These are phyloP conservation scores for Russula foetens DNA, from an alignment of 768 basidiomycete genomes.

Conservation along the genomic window DNA sequence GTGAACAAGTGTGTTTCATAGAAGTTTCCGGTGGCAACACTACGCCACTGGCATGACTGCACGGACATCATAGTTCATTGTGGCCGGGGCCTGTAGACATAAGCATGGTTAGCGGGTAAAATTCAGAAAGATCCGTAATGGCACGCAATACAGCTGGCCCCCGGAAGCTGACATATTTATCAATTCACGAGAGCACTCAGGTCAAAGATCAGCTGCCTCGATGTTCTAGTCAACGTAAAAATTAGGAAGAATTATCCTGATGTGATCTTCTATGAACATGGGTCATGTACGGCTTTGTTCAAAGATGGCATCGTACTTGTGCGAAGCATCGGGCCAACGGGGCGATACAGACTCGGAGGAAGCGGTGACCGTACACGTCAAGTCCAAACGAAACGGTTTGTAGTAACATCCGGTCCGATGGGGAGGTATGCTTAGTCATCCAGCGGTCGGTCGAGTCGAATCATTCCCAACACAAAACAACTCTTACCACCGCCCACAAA, in stretches of 20 bases:
- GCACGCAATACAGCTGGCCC: neutral
- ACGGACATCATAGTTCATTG: neutral
- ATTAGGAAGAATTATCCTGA: too few relatives aligned
- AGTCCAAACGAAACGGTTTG: too few relatives aligned
- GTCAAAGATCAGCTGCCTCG: neutral
- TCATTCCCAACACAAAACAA: too few relatives aligned
- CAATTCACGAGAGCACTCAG: neutral
- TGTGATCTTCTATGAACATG: too few relatives aligned
- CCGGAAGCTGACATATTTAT: constrained; percentile 6
- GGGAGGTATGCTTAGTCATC: constrained; percentile 1
- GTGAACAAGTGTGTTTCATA: neutral
- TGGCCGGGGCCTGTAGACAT: neutral
- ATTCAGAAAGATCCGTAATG: neutral
- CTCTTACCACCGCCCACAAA: too few relatives aligned
- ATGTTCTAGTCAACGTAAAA: too few relatives aligned
- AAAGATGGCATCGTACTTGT: neutral
- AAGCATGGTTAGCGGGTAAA: neutral
- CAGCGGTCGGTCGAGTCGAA: neutral
- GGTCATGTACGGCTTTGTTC: too few relatives aligned
- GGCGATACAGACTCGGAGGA: neutral
- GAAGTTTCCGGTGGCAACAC: neutral
- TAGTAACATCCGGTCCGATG: neutral
- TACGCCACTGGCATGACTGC: too few relatives aligned
- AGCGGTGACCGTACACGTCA: neutral
- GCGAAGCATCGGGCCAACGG: neutral